These are phyloP conservation scores for Oleoguttula mirabilis DNA, from an alignment of 495 filamentous ascomycete genomes.

Conservation along the genomic window DNA sequence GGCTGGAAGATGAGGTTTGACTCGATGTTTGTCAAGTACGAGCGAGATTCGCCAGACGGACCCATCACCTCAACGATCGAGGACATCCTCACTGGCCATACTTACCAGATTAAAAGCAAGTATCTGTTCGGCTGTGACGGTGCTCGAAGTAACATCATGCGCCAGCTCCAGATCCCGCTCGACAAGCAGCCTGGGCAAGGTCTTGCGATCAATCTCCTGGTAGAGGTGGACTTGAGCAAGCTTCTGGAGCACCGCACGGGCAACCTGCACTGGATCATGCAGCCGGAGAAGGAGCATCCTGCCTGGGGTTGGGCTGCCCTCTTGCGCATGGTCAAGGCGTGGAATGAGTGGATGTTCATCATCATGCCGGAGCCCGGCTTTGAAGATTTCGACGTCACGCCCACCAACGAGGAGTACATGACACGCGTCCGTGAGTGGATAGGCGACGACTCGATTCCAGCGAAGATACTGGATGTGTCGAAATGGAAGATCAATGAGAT, in stretches of 20 bases:
- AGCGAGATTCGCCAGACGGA: constrained; percentile 20
- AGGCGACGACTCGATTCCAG: constrained; percentile 37
- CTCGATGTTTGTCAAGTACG: constrained; percentile 28
- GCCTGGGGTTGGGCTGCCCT: constrained; percentile 34
- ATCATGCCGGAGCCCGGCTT: constrained; percentile 33
- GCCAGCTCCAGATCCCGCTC: constrained; percentile 38
- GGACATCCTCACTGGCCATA: constrained; percentile 31
- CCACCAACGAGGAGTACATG: constrained; percentile 34
- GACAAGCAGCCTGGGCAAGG: constrained; percentile 42
- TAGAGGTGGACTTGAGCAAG: constrained; percentile 42
- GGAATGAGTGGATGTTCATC: constrained; percentile 47
- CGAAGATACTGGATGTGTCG: constrained; percentile 36
- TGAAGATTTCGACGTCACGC: constrained; percentile 25
- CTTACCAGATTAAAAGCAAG: constrained; percentile 37
- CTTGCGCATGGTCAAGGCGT: constrained; percentile 43
- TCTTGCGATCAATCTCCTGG: constrained; percentile 41
- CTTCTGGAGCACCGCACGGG: constrained; percentile 38
- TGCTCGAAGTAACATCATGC: constrained; percentile 40
- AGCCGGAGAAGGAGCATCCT: constrained; percentile 35
- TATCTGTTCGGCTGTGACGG: constrained; percentile 51
- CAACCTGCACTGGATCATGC: constrained; percentile 46
- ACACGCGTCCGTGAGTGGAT: constrained; percentile 36
- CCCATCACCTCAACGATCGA: constrained; percentile 30
- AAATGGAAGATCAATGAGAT: constrained; percentile 45
- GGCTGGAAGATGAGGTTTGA: constrained; percentile 35